A percentile compares a stretch with the other conserved stretches of the same genome.
Conservation (phyloP, 805 yeast species). For the Starmerella bombicola region DNA sequence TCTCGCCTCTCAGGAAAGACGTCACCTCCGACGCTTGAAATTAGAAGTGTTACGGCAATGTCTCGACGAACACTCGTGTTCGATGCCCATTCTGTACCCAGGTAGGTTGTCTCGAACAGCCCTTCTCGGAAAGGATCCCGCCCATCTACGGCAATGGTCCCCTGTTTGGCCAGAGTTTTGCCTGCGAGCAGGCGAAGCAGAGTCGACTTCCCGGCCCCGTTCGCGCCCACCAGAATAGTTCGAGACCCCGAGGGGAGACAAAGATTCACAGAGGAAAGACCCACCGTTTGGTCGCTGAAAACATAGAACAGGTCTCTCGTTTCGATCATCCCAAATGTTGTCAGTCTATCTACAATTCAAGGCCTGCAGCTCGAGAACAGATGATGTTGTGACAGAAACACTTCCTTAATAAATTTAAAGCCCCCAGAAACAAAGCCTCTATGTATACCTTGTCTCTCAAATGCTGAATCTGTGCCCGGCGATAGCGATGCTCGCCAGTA, state of each 20-base stretch:
- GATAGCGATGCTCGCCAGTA: background rate
- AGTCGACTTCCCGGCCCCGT: slow-evolving; percentile 96
- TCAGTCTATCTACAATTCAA: background rate
- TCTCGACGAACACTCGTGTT: slow-evolving; percentile 84
- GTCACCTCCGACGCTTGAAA: slow-evolving; percentile 75
- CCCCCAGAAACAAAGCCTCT: background rate
- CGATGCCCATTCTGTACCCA: slow-evolving; percentile 97
- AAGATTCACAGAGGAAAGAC: slow-evolving; percentile 52
- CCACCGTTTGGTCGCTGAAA: slow-evolving; percentile 51
- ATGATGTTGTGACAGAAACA: background rate
- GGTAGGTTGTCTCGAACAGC: slow-evolving; percentile 44
- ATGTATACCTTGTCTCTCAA: background rate
- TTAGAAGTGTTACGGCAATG: slow-evolving; percentile 68
- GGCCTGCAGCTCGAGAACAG: background rate
- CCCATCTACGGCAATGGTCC: slow-evolving; percentile 62
- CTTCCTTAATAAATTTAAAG: too few relatives aligned
- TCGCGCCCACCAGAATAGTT: slow-evolving; percentile 76
- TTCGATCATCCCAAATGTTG: slow-evolving; percentile 33
- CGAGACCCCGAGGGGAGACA: slow-evolving; percentile 59
- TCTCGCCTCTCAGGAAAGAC: slow-evolving; percentile 66
- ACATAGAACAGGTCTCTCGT: slow-evolving; percentile 55
- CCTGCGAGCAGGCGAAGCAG: slow-evolving; percentile 77
- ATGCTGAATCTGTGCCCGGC: background rate
- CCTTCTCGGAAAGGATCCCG: slow-evolving; percentile 73
- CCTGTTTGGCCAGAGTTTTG: slow-evolving; percentile 68